Percentiles rank a stretch among this genome's conserved stretches.
Evolutionary conservation across 148 eudicot species (phyloP).

Genomic region (Heliosperma pusillum): DNA sequence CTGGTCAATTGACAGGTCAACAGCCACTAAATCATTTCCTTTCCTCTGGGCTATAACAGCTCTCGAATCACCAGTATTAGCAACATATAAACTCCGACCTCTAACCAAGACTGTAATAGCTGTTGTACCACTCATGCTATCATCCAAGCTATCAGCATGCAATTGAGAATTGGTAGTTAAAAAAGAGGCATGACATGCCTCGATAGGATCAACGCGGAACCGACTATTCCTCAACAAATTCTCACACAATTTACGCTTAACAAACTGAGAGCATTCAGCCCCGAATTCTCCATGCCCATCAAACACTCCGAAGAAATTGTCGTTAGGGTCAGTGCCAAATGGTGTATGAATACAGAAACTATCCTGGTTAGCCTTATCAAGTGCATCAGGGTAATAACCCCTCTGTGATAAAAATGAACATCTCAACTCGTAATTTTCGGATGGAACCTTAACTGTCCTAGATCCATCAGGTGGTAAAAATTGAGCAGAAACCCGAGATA

Average conservation of each 20-base stretch:
- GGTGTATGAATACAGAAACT: conserved; percentile 96
- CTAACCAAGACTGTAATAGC: conserved; percentile 84
- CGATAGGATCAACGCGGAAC: conserved; percentile 64
- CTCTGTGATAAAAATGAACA: conserved; percentile 87
- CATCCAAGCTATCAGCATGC: conserved; percentile 81
- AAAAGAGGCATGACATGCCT: conserved; percentile 83
- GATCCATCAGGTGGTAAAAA: conserved; percentile 88
- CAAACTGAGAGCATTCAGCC: conserved; percentile 91
- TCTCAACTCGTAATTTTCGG: conserved; percentile 58
- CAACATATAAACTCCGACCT: conserved; percentile 70
- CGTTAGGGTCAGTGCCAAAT: conserved; percentile 75
- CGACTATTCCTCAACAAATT: conserved; percentile 73
- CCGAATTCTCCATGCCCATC: conserved; percentile 98
- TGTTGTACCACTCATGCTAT: conserved; percentile 99
- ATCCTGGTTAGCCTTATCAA: conserved; percentile 98
- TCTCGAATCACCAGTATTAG: conserved; percentile 94
- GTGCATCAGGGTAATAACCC: conserved; percentile 98
- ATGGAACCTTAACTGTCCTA: conserved; percentile 61
- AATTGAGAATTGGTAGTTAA: conserved; percentile 77
- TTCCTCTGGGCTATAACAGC: conserved; percentile 86
- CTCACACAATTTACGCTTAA: conserved; percentile 77
- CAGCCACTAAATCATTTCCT: conserved; percentile 76
- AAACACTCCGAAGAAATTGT: conserved; percentile 90
- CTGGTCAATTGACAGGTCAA: conserved; percentile 88
- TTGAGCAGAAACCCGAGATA: conserved; percentile 84